These are phyloP conservation scores for Hansenula lynferdii DNA, from an alignment of 1,139 yeast species.

Conservation along the genomic window DNA sequence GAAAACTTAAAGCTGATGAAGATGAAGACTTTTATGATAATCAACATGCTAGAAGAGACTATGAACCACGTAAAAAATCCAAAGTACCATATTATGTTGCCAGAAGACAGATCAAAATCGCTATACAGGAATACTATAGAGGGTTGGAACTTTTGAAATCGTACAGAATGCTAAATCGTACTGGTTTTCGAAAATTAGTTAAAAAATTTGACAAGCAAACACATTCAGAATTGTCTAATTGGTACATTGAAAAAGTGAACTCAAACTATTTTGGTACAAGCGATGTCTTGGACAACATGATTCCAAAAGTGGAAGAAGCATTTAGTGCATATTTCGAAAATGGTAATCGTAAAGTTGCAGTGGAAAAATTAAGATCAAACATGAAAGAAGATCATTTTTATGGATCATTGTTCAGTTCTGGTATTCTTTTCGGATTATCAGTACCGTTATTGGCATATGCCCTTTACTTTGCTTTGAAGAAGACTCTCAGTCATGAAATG, in stretches of 20 bases:
- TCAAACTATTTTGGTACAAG: constrained; percentile 56
- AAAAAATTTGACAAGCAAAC: constrained; percentile 86
- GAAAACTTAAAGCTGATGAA: constrained; percentile 20
- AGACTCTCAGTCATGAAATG: constrained; percentile 27
- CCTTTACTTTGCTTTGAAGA: constrained; percentile 26
- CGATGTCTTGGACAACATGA: constrained; percentile 59
- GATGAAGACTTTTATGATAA: constrained; percentile 11
- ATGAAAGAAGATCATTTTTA: constrained; percentile 37
- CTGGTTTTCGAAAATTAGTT: constrained; percentile 84
- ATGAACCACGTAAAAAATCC: constrained; percentile 25
- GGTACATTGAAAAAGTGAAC: constrained; percentile 57
- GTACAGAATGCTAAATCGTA: constrained; percentile 71
- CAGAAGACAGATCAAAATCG: constrained; percentile 67
- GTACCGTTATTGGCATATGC: constrained; percentile 44
- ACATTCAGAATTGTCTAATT: constrained; percentile 39
- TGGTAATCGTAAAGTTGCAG: constrained; percentile 69
- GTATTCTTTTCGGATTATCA: constrained; percentile 66
- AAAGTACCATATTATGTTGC: constrained; percentile 68
- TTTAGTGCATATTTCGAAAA: constrained; percentile 65
- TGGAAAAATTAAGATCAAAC: constrained; percentile 62
- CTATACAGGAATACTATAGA: constrained; percentile 75
- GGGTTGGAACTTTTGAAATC: constrained; percentile 74
- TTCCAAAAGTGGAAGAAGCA: constrained; percentile 60
- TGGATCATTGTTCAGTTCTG: constrained; percentile 48
- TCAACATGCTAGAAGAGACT: constrained; percentile 27